Evolutionary conservation across 2,329 filamentous ascomycete species (phyloP), one percentile per base, ranked within the genome.

Genomic region (Paracoccidioides brasiliensis): DNA sequence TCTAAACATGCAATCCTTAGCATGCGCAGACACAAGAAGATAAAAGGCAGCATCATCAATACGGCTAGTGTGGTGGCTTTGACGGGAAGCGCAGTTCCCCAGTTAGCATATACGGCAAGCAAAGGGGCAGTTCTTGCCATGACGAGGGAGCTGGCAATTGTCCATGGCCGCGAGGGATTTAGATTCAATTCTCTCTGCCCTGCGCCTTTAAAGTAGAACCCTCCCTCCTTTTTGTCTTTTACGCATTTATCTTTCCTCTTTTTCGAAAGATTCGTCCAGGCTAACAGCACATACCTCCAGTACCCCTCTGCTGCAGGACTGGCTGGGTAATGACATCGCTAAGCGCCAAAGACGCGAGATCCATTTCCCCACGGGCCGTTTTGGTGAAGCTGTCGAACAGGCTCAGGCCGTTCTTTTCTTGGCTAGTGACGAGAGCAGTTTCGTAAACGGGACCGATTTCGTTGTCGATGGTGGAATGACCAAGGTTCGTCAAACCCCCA

Each of bases 391-490:
- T n/a, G 76, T 95, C 58, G 90, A 96, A 77, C 90, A 95, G 76
- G 90, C 90, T 0, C 86, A 94, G 60, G 90, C 88, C 5, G 90
- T 95, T 0, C 68, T 95, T 6, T 95, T 95, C 75, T 73, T 95
- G 58, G 89, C 89, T 7, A 90, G 84, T 61, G 89, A 95, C 63
- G 89, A 95, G 76, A 83, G 85, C 66, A 88, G 86, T 76, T 95
- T 94, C 64, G 86, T 95, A 66, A 95, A 93, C 61, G 90, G 87
- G 9, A 85, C 82, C 57, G 93, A 97, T 69, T 95, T 97, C 74
- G 85, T 95, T 4, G 90, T 97, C 32, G 93, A 98, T 66, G 93
- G 93, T 57, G 91, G 91, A 58, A 88, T 98, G 88, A 91, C 84
- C 65, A 95, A 87, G 78, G 79, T 76, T 65, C 35, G 54, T 15